Evolutionary conservation across 371 early-diverging fungal genomes (phyloP), one percentile per base, ranked within the genome.

Genomic region (Mortierella sp.): DNA sequence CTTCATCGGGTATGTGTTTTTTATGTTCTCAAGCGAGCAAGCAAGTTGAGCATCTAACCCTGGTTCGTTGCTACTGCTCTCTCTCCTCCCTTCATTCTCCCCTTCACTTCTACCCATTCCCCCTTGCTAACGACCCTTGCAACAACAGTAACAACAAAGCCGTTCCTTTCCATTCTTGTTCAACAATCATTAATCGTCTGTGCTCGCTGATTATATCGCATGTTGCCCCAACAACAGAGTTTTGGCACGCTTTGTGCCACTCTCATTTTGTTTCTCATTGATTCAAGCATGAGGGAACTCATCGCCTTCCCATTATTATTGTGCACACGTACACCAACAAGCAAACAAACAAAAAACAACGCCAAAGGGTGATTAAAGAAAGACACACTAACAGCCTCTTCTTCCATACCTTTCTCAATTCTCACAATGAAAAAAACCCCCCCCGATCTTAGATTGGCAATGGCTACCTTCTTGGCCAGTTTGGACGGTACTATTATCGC

Each of bases 401-500:
- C 8, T 3, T 28, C 26, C 21, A 14, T 31, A 34, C 8, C 57
- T n/a, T 28, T 34, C 21, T 38, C 42, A 1, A 2, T 19, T 31
- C 34, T 42, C 11, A n/a, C 55, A 55, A n/a, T 55, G 55, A n/a
- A n/a, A 16, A 55, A 55, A n/a, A n/a, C n/a, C n/a, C n/a, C n/a
- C n/a, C n/a, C 34, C 14, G 5, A 38, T 28, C 26, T 65, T 90
- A 89, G 90, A 54, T 80, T 94, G 28, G 90, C 90, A 42, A 74
- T 94, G 68, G 89, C 90, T 63, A 90, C 94, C 78, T 95, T 96
- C 85, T 92, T 96, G 83, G 93, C 95, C 7, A 95, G 94, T 19
- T 88, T 96, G 45, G 95, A 96, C 80, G 90, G 91, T 44, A 95
- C 95, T 8, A 94, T 96, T 48, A 91, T 97, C 31, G 95, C 96